Evolutionary conservation across 257 asterid species (phyloP).

Genomic region (Handroanthus guayacan): DNA sequence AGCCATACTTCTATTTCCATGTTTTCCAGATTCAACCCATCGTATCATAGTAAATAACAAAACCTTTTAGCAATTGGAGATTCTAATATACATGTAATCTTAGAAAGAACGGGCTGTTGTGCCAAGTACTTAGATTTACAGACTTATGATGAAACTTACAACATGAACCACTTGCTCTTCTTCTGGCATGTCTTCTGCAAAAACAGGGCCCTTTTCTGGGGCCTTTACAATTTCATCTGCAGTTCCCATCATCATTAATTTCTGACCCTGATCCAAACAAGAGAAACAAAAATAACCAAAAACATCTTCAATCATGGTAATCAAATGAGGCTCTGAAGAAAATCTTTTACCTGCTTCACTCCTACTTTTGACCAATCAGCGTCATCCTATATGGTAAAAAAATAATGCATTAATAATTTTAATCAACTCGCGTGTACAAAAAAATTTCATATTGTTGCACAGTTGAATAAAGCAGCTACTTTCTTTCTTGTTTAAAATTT

Average conservation of each 20-base stretch:
- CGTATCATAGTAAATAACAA: neutral
- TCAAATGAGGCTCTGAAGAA: conserved; percentile 19
- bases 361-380: conserved; percentile 94
- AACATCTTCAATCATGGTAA: conserved; percentile 20
- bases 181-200: conserved; percentile 98
- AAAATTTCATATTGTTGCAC: conserved; percentile 21
- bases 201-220: conserved; percentile 92
- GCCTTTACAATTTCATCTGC: conserved; percentile 98
- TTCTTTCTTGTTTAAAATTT: neutral
- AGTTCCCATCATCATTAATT: conserved; percentile 99
- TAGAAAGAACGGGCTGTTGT: neutral
- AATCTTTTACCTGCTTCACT: conserved; percentile 78
- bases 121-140: conserved; percentile 19
- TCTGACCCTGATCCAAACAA: conserved; percentile 79
- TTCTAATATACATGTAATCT: neutral
- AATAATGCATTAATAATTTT: conserved; percentile 31
- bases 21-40: conserved; percentile 12
- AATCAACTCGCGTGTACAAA: conserved; percentile 23
- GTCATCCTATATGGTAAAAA: conserved; percentile 66
- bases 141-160: conserved; percentile 54
- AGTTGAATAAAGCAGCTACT: conserved; percentile 25
- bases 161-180: conserved; percentile 77
- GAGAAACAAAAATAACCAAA: conserved; percentile 3
- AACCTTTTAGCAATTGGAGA: neutral
- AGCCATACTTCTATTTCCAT: conserved; percentile 12